Base-by-base conservation (phyloP, 345 rosid genomes). In the Trapa incisa region DNA sequence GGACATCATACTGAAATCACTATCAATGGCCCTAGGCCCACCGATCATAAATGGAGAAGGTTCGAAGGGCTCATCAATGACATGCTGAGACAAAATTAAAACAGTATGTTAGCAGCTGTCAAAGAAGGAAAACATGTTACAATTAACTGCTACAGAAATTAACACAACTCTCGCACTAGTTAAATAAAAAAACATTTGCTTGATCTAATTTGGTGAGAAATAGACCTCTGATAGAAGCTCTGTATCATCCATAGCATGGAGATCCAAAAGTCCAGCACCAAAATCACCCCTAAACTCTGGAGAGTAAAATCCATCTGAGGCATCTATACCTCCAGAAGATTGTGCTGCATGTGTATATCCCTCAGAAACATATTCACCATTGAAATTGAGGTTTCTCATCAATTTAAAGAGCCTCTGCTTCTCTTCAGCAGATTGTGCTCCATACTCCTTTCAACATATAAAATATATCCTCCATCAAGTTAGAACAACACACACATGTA, bases 241-340 rank as follows among this genome's bases (percentile, higher is more conserved):
- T 2, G 96, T 91, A 69, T 95, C 97, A 76, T 95, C 99, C 96
- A 95, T 86, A 50, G 96, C 93, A 76, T 95, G 97, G 75, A 95
- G 99, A 82, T 91, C 97, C 76, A 94, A 72, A 69, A 94, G 93
- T 66, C 99, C 99, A 72, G 96, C 96, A 71, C 97, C 99, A 87
- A 91, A 87, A 77, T 94, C 99, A 64, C 97, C 97, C 79, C 96
- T 85, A 66, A 94, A 87, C 61, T 94, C 99, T 0, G 95, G 87
- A 67, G 99, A 86, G 79, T 84, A 89, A 74, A 91, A 80, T 15
- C 93, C 89, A 79, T 91, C 99, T 57, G 89, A 82, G 60, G 83
- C 80, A 69, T 80, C 76, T n/a, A 78, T 48, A 65, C 84, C 85
- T 70, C 81, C 85, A 57, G 82, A 83, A 65, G 84, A 70, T 77